phyloP scores from a whole-genome alignment of 2,329 filamentous ascomycete genomes.

The Sporothrix brunneoviolacea region DNA sequence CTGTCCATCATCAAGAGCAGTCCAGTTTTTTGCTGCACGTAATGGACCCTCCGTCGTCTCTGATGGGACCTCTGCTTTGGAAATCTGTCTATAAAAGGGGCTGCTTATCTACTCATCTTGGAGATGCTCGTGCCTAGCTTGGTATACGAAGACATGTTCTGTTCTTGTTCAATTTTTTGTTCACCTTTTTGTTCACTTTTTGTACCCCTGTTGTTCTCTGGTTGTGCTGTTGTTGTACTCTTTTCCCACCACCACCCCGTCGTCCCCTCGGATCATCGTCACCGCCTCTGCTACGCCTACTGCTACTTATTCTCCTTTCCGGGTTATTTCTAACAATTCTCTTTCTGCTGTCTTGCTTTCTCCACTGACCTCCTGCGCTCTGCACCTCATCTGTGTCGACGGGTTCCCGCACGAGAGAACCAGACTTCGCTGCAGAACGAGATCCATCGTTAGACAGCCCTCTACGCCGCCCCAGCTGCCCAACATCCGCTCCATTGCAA shows the following conservation, averaged over 20 bases:
- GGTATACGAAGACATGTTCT: not conserved
- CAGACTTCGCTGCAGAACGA: not conserved
- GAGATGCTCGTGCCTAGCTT: too few species aligned
- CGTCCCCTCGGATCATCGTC: too few species aligned
- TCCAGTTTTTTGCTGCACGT: too few species aligned
- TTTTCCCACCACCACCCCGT: not conserved
- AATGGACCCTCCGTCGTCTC: too few species aligned
- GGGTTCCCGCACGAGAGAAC: slow-evolving; percentile 5
- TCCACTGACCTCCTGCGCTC: not conserved
- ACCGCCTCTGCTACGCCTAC: not conserved
- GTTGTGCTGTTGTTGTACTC: too few species aligned
- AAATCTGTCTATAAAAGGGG: too few species aligned
- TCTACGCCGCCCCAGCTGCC: not conserved
- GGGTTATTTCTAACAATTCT: not conserved
- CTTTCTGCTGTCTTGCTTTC: not conserved
- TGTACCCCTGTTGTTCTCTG: too few species aligned
- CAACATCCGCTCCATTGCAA: too few species aligned
- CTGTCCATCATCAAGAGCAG: not conserved
- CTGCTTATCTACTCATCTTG: too few species aligned
- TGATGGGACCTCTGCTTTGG: too few species aligned
- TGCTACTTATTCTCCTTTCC: not conserved
- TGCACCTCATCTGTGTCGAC: not conserved
- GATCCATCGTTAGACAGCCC: not conserved
- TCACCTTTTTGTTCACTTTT: not conserved
- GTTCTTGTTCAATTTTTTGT: not conserved